These are phyloP conservation scores for Kwoniella shivajii DNA, from an alignment of 1,284 basidiomycete species.

Conservation along the genomic window DNA sequence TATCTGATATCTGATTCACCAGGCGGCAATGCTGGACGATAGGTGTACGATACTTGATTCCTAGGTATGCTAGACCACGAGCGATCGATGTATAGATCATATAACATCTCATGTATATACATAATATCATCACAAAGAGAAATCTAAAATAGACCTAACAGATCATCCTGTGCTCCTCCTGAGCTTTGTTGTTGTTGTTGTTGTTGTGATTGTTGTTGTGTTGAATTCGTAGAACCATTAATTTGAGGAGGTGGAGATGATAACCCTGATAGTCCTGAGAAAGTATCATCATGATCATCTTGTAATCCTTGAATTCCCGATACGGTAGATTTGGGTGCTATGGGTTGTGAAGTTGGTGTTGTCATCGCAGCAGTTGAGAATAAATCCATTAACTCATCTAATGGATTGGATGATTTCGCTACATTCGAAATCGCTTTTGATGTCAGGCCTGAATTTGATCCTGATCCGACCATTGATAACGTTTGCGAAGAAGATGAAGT, in stretches of 20 bases:
- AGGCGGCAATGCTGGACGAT: no score
- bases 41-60: no score
- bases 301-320: conserved; percentile 7
- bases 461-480: conserved; percentile 20
- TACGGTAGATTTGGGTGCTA: conserved; percentile 15
- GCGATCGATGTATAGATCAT: background rate
- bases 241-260: conserved; percentile 10
- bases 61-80: no score
- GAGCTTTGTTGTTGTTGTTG: background rate
- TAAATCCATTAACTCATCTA: conserved; percentile 87
- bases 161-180: conserved; percentile 44
- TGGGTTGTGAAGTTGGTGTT: conserved; percentile 28
- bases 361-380: conserved; percentile 64
- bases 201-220: conserved; percentile 12
- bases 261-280: conserved; percentile 22
- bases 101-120: background rate
- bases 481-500: conserved; percentile 21
- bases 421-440: conserved; percentile 39
- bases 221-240: conserved; percentile 9
- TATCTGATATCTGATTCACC: no score
- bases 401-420: conserved; percentile 65
- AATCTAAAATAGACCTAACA: conserved; percentile 51
- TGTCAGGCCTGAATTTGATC: conserved; percentile 29
- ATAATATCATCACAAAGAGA: background rate
- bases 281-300: conserved; percentile 2